Percentiles rank a stretch among this genome's conserved stretches.
phyloP scores from a whole-genome alignment of 805 yeast genomes.

The Phaffomyces antillensis region DNA sequence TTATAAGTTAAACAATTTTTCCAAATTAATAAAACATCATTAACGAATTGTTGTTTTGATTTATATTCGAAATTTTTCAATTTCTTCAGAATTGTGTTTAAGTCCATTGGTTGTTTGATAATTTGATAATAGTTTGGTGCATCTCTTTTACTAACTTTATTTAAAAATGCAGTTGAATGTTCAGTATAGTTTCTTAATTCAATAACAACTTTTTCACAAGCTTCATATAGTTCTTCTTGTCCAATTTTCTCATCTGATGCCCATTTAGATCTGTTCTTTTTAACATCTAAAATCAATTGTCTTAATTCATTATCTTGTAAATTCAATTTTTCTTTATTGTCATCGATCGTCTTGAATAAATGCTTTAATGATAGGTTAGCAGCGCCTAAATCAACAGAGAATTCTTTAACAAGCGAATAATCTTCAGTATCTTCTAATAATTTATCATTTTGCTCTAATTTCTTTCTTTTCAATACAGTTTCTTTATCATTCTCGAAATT shows the following conservation, averaged over 20 bases:
- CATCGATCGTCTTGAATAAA: constrained; percentile 69
- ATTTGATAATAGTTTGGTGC: constrained; percentile 94
- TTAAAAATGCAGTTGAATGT: constrained; percentile 92
- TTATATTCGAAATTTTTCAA: constrained; percentile 74
- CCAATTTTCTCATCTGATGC: constrained; percentile 93
- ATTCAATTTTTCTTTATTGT: constrained; percentile 64
- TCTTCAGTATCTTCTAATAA: constrained; percentile 34
- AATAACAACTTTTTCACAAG: constrained; percentile 89
- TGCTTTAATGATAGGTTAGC: constrained; percentile 76
- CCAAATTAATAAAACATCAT: constrained; percentile 93
- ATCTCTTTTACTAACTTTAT: constrained; percentile 94
- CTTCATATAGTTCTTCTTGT: constrained; percentile 95
- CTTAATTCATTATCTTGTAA: constrained; percentile 80
- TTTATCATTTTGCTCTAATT: constrained; percentile 74
- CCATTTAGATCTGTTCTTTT: constrained; percentile 96
- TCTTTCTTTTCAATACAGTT: constrained; percentile 65
- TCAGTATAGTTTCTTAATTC: constrained; percentile 91
- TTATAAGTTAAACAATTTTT: constrained; percentile 87
- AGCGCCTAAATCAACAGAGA: constrained; percentile 51
- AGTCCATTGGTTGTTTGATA: constrained; percentile 92
- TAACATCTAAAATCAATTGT: constrained; percentile 81
- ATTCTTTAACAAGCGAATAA: constrained; percentile 16
- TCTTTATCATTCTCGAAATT: constrained; percentile 70
- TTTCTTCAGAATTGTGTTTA: constrained; percentile 89
- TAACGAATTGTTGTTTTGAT: constrained; percentile 87